Conservation (phyloP, 2,329 filamentous ascomycete species). For the Rhynchosporium agropyri region DNA sequence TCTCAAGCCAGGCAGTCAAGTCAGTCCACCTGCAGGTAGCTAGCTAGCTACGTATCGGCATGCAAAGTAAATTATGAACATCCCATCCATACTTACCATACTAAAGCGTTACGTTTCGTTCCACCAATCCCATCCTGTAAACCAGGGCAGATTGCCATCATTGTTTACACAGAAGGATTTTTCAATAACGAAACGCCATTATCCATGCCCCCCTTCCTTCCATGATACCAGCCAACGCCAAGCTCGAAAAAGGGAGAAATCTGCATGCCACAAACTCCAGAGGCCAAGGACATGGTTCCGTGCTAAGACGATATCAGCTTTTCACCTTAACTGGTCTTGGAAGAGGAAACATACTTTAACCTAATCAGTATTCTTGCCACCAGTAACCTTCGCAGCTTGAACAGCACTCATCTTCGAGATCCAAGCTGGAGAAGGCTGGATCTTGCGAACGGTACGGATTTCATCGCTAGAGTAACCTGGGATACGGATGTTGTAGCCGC, state of each 20-base stretch:
- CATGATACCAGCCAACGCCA: slow-evolving; percentile 22
- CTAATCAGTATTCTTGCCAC: slow-evolving; percentile 44
- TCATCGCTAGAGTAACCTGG: slow-evolving; percentile 95
- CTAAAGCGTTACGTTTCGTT: background rate
- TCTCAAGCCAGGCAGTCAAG: no score
- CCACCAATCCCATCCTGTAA: background rate
- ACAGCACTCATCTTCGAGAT: slow-evolving; percentile 97
- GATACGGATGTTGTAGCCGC: slow-evolving; percentile 87
- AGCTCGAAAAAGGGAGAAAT: background rate
- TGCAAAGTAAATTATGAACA: background rate
- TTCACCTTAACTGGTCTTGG: no score
- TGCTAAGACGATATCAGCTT: background rate
- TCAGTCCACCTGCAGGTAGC: no score
- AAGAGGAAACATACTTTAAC: background rate
- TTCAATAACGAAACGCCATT: slow-evolving; percentile 13
- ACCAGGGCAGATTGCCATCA: background rate
- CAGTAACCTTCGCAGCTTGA: slow-evolving; percentile 84
- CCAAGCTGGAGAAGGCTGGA: slow-evolving; percentile 85
- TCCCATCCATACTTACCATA: background rate
- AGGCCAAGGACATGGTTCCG: background rate
- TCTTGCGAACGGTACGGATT: slow-evolving; percentile 89
- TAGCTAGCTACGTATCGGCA: no score
- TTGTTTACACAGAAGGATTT: background rate
- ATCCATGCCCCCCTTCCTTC: slow-evolving; percentile 18
- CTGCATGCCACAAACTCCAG: slow-evolving; percentile 21